A percentile compares a stretch with the other conserved stretches of the same genome.
These are phyloP conservation scores for Lentinus tigrinus DNA, from an alignment of 768 basidiomycete genomes.

Conservation along the genomic window DNA sequence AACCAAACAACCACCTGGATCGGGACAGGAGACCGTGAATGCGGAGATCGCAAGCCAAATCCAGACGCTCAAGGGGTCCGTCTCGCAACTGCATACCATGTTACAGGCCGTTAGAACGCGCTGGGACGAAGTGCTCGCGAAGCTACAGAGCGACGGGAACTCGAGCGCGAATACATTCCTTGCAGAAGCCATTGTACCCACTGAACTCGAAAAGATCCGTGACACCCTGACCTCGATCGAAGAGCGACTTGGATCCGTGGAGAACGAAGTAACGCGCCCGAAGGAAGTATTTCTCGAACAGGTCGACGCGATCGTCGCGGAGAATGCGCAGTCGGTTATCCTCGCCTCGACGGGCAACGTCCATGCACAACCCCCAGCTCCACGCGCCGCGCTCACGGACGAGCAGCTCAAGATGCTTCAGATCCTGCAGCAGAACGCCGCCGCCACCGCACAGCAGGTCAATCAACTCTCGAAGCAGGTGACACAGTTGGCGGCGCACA, in stretches of 20 bases:
- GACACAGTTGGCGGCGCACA: conserved; percentile 4
- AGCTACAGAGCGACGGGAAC: conserved; percentile 1
- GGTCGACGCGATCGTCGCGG: conserved; percentile 17
- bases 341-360: conserved; percentile 9
- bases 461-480: conserved; percentile 14
- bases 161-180: conserved; percentile 8
- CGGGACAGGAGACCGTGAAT: not conserved
- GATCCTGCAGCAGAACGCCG: conserved; percentile 12
- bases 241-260: conserved; percentile 5
- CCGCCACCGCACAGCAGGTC: conserved; percentile 13
- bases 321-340: conserved; percentile 10
- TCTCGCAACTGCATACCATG: conserved; percentile 8
- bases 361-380: conserved; percentile 2
- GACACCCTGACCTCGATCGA: conserved; percentile 11
- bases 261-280: not conserved
- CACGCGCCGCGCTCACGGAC: conserved; percentile 7
- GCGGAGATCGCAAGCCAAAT: conserved; percentile 6
- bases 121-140: conserved; percentile 7
- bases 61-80: conserved; percentile 6
- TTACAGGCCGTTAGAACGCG: conserved; percentile 3
- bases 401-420: conserved; percentile 8
- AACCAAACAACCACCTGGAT: not conserved
- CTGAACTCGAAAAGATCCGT: conserved; percentile 14
- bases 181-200: conserved; percentile 13
- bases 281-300: conserved; percentile 1